Evolutionary conservation across 2,329 filamentous ascomycete genomes (phyloP).

Genomic region (Mollisiaceae sp.): DNA sequence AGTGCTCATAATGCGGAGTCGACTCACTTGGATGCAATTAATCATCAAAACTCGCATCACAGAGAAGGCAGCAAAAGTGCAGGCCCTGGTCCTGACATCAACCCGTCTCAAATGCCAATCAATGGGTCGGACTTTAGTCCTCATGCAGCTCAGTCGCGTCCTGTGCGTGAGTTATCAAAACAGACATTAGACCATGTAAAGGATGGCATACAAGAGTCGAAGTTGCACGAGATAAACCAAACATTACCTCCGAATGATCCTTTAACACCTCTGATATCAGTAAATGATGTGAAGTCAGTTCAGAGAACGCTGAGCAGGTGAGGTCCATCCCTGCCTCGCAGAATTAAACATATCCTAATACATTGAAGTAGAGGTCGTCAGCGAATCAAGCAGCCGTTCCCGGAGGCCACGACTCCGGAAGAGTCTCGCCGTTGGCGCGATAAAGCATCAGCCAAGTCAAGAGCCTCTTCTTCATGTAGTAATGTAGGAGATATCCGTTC

Average conservation of each 20-base stretch:
- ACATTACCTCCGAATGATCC: neutral
- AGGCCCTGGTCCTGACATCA: neutral
- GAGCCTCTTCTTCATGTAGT: neutral
- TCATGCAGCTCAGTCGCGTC: neutral
- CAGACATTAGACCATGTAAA: neutral
- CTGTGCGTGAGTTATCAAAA: neutral
- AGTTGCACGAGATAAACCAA: neutral
- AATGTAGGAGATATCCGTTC: neutral
- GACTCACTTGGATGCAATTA: neutral
- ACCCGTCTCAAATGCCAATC: neutral
- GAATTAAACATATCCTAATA: neutral
- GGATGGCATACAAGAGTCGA: neutral
- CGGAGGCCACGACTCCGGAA: slow-evolving; percentile 4
- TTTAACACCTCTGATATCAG: neutral
- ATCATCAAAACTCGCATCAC: neutral
- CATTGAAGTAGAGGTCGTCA: slow-evolving; percentile 3
- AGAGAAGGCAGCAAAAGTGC: neutral
- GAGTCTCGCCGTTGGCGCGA: slow-evolving; percentile 2
- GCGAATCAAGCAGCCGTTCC: slow-evolving; percentile 23
- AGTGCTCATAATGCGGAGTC: neutral
- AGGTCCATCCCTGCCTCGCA: neutral
- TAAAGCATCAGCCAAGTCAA: neutral
- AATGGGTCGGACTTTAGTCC: neutral
- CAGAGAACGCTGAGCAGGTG: slow-evolving; percentile 12
- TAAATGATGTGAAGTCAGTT: neutral